Evolutionary conservation across 2,329 filamentous ascomycete genomes (phyloP), one percentile per base, ranked within the genome.

Genomic region (Pseudogymnoascus sp.): DNA sequence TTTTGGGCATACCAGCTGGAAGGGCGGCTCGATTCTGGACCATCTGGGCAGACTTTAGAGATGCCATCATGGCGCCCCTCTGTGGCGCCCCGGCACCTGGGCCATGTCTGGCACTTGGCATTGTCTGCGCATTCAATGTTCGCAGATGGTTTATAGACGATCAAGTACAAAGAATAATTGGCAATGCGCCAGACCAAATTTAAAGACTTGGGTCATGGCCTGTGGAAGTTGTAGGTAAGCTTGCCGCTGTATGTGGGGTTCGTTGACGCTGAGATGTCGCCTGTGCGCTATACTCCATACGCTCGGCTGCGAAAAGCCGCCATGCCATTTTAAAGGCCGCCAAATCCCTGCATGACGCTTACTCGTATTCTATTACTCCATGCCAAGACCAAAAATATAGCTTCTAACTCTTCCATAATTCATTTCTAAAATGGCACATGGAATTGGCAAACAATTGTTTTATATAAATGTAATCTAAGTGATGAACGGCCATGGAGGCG

Each of bases 1-100:
- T 59, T 57, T 14, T n/a, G 20, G 37, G 66, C 79, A 65, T 79
- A 91, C 90, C 90, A 73, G 90, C 91, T 65, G 93, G 93, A 35
- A 97, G 80, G 39, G 85, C 81, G 22, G 92, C 84, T 75, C 90
- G 91, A 38, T 83, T 81, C 61, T 90, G 86, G 62, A 92, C 78
- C 80, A 97, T 90, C 73, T 90, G 85, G 18, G 91, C 88, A 65
- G 87, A 87, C 70, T 88, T 88, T 68, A 97, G 79, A 47, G 90
- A 89, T 63, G 85, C 84, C 70, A 97, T 79, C 68, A 96, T 84
- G 73, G 80, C 80, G 65, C 72, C 74, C 69, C 75, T 75, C 38
- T 50, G 62, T n/a, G 41, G 47, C 12, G 53, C 62, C 39, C 66
- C 66, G 37, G 60, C 61, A 14, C 14, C 68, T 11, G 70, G 63